Base-by-base conservation (phyloP, 2,329 filamentous ascomycete genomes). In the Trichothecium sympodiale region DNA sequence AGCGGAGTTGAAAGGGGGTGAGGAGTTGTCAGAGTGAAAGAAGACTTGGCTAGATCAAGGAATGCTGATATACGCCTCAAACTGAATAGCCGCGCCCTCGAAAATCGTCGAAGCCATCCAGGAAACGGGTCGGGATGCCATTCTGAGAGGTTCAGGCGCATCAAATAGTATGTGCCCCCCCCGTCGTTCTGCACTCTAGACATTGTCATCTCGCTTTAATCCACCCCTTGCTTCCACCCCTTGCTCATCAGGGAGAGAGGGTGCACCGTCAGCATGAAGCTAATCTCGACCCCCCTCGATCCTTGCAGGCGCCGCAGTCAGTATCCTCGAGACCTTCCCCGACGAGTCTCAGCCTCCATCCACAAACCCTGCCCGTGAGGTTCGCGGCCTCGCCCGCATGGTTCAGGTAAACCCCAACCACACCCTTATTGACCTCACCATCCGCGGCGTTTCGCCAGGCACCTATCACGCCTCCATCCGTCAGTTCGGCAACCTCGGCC, bases 351-450 rank as follows among this genome's bases (percentile, higher is more conserved):
- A 78, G 38, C 50, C 46, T 29, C 43, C 53, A n/a, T 51, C 56
- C 35, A 57, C 60, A 20, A 56, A 58, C 25, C 53, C 50, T 25
- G 52, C 57, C 41, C 61, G 71, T 34, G 61, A 83, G 48, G 87
- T 98, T 35, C 77, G 84, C 46, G 91, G 91, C 18, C 66, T 98
- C 29, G 86, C 83, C 42, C 78, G 91, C 47, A 93, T 98, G 82
- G 89, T 98, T 29, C 85, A 96, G 54, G 86, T 94, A 34, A 78
- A 77, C 35, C 70, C 82, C 4, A 76, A 71, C 29, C 70, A 83
- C 49, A 94, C 88, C 10, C 65, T 96, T 36, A 71, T 96, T 43
- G 91, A 98, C 60, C 64, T 96, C 46, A 93, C 85, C 12, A 69
- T 96, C 42, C 80, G 79, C 43, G 89, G 91, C 30, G 71, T 96